Evolutionary conservation across 1,284 basidiomycete genomes (phyloP).

Genomic region (Marasmius tenuissimus): DNA sequence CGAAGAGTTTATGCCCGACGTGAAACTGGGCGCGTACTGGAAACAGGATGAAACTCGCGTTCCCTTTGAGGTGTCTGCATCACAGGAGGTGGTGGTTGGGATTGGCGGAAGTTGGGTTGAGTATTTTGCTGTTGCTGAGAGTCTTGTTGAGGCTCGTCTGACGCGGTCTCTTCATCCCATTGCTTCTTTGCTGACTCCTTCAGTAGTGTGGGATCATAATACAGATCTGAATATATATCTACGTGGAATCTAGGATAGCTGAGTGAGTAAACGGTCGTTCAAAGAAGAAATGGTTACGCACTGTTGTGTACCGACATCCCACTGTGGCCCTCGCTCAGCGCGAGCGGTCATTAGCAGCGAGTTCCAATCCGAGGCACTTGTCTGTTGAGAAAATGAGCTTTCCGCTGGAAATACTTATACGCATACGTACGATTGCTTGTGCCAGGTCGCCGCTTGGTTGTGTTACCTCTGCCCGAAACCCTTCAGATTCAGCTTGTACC

Average conservation of each 20-base stretch:
- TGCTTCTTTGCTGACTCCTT: slow-evolving; percentile 42
- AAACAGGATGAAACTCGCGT: slow-evolving; percentile 23
- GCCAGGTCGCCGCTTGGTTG: slow-evolving; percentile 65
- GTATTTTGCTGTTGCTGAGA: slow-evolving; percentile 23
- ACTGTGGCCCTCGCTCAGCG: slow-evolving; percentile 78
- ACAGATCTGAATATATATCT: slow-evolving; percentile 63
- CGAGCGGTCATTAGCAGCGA: slow-evolving; percentile 74
- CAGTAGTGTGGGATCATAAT: slow-evolving; percentile 60
- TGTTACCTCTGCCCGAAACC: slow-evolving; percentile 52
- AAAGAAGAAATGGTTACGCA: slow-evolving; percentile 34
- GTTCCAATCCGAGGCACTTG: slow-evolving; percentile 83
- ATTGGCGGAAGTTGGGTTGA: slow-evolving; percentile 17
- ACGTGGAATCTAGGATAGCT: slow-evolving; percentile 54
- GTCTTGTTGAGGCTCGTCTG: slow-evolving; percentile 25
- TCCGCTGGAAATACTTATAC: neutral
- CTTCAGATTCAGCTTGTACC: slow-evolving; percentile 48
- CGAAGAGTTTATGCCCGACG: neutral
- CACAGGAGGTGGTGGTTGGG: slow-evolving; percentile 22
- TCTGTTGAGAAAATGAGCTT: slow-evolving; percentile 38
- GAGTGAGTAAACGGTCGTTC: neutral
- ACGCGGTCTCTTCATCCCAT: slow-evolving; percentile 37
- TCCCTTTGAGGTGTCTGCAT: slow-evolving; percentile 19
- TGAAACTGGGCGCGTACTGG: slow-evolving; percentile 12
- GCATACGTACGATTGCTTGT: slow-evolving; percentile 55
- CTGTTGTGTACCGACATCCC: slow-evolving; percentile 85